phyloP scores from a whole-genome alignment of 1,284 basidiomycete species.

The Microstroma glucosiphilum region DNA sequence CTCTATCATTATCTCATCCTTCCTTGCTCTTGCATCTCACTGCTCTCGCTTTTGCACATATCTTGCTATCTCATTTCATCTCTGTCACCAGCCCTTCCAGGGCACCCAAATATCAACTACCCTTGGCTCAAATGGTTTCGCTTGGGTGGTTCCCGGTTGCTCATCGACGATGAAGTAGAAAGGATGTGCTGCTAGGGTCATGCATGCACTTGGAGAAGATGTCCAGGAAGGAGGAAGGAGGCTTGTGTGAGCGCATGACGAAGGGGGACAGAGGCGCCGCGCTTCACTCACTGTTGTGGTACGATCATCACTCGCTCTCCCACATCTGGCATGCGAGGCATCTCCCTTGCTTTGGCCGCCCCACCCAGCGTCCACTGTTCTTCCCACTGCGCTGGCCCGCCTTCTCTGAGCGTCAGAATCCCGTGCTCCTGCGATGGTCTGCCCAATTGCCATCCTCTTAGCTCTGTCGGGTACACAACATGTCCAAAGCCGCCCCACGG shows the following conservation, averaged over 20 bases:
- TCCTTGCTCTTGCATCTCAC: no score
- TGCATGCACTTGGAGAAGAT: conserved; percentile 56
- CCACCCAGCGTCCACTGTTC: background rate
- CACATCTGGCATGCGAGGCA: background rate
- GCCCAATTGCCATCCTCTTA: conserved; percentile 66
- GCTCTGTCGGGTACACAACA: conserved; percentile 49
- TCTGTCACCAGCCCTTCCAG: conserved; percentile 74
- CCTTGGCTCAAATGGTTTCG: conserved; percentile 41
- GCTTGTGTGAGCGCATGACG: background rate
- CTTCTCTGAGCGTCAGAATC: conserved; percentile 54
- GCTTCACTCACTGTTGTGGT: conserved; percentile 48
- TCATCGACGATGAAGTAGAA: conserved; percentile 78
- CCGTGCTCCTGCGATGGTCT: conserved; percentile 76
- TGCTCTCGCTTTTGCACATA: no score
- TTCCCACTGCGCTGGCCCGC: conserved; percentile 5
- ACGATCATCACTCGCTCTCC: conserved; percentile 48
- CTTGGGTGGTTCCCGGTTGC: background rate
- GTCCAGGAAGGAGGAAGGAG: background rate
- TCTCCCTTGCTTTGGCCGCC: background rate
- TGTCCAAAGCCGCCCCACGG: conserved; percentile 66
- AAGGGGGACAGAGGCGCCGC: background rate
- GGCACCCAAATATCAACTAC: conserved; percentile 81
- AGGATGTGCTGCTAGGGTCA: conserved; percentile 68
- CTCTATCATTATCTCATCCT: no score
- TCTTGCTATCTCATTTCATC: no score